These are phyloP conservation scores for Aphanomyces euteiches DNA, from an alignment of 352 stramenopile genomes.

Conservation along the genomic window DNA sequence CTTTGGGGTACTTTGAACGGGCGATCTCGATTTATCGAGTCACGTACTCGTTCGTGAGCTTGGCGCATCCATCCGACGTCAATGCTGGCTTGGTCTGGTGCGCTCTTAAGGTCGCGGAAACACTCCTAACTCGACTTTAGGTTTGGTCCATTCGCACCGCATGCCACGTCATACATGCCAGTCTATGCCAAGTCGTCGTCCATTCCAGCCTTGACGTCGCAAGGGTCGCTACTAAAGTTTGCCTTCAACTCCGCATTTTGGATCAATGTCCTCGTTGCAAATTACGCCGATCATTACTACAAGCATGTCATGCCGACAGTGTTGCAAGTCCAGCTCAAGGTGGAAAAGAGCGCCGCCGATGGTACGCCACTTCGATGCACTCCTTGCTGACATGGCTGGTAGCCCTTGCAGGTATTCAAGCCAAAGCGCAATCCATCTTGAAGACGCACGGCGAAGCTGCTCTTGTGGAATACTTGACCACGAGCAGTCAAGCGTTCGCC, in stretches of 20 bases:
- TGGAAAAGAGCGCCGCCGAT: slow-evolving; percentile 42
- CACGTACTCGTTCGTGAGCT: slow-evolving; percentile 84
- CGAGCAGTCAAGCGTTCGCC: slow-evolving; percentile 48
- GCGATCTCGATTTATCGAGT: slow-evolving; percentile 92
- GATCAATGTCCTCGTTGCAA: slow-evolving; percentile 76
- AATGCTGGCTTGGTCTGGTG: slow-evolving; percentile 67
- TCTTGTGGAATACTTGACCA: slow-evolving; percentile 46
- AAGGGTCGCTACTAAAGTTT: slow-evolving; percentile 61
- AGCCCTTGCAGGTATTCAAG: slow-evolving; percentile 45
- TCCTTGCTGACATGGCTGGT: slow-evolving; percentile 42
- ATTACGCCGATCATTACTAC: slow-evolving; percentile 81
- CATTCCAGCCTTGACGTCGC: slow-evolving; percentile 48
- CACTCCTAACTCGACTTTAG: background rate
- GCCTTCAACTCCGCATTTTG: slow-evolving; percentile 68
- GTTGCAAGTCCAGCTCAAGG: slow-evolving; percentile 47
- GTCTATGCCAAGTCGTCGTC: slow-evolving; percentile 71
- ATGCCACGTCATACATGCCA: slow-evolving; percentile 84
- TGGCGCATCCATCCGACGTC: slow-evolving; percentile 51
- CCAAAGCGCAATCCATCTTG: slow-evolving; percentile 2
- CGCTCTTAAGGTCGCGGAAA: background rate
- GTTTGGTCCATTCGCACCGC: slow-evolving; percentile 89
- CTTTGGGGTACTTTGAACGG: slow-evolving; percentile 77
- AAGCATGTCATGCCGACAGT: slow-evolving; percentile 50
- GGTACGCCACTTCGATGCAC: slow-evolving; percentile 36
- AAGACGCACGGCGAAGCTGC: slow-evolving; percentile 10